Evolutionary conservation across 2,329 filamentous ascomycete genomes (phyloP).

Genomic region (Fusarium sp.): DNA sequence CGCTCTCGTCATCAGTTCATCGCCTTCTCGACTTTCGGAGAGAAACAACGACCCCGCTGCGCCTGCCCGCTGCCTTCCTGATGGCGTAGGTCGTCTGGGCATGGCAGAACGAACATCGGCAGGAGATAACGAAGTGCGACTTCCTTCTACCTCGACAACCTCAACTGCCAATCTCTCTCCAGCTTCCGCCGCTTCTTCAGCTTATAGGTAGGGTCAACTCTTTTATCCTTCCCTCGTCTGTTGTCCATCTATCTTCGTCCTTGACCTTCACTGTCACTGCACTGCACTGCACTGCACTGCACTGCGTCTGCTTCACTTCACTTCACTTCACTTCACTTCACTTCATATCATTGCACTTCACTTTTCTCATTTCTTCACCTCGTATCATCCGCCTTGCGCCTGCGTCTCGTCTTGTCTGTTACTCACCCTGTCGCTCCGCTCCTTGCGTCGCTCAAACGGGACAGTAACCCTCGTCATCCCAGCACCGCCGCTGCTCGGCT

Average conservation of each 20-base stretch:
- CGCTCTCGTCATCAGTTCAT: conserved; percentile 22
- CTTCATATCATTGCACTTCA: conserved; percentile 1
- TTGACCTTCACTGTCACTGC: neutral
- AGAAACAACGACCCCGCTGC: conserved; percentile 42
- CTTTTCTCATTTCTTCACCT: conserved; percentile 6
- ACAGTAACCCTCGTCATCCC: conserved; percentile 25
- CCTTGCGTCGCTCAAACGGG: conserved; percentile 21
- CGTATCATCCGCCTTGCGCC: conserved; percentile 1
- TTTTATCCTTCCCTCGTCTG: conserved; percentile 28
- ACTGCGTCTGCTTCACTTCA: neutral
- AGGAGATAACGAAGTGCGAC: conserved; percentile 66
- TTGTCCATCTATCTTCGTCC: conserved; percentile 25
- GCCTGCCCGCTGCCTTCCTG: conserved; percentile 56
- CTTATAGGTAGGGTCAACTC: conserved; percentile 41
- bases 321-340: neutral
- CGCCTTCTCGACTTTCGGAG: conserved; percentile 29
- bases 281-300: neutral
- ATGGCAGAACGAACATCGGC: conserved; percentile 71
- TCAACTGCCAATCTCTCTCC: conserved; percentile 42
- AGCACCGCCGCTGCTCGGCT: conserved; percentile 25
- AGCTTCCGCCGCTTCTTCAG: conserved; percentile 33
- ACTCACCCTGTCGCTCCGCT: conserved; percentile 9
- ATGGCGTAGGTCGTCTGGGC: conserved; percentile 72
- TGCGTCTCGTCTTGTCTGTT: conserved; percentile 2
- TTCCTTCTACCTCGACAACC: conserved; percentile 54